These are phyloP conservation scores for Naganishia albida DNA, from an alignment of 1,284 basidiomycete genomes.

Conservation along the genomic window DNA sequence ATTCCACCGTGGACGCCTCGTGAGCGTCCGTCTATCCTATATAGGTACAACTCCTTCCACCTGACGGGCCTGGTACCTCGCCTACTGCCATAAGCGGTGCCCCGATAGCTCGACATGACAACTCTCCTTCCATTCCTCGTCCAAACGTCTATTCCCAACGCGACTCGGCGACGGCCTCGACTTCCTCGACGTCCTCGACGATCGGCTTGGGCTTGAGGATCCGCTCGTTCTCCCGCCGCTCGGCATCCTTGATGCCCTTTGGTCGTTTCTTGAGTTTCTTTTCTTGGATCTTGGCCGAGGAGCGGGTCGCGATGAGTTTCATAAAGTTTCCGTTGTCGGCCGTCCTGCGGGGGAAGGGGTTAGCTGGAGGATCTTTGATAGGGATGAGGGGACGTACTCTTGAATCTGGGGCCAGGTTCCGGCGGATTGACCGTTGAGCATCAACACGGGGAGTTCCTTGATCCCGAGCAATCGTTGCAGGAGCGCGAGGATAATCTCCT, in stretches of 20 bases:
- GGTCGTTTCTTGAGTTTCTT: constrained; percentile 45
- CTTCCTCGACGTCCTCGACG: too few relatives aligned
- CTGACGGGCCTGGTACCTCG: too few relatives aligned
- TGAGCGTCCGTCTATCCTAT: too few relatives aligned
- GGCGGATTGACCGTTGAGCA: constrained; percentile 67
- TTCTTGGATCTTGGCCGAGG: constrained; percentile 59
- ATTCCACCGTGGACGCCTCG: too few relatives aligned
- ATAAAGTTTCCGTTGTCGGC: constrained; percentile 25
- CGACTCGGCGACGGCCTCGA: too few relatives aligned
- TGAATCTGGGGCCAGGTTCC: constrained; percentile 63
- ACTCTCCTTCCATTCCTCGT: too few relatives aligned
- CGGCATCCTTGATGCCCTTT: constrained; percentile 43
- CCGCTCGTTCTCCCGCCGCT: constrained; percentile 42
- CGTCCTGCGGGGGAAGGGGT: neutral
- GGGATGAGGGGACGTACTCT: constrained; percentile 8
- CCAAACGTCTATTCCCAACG: too few relatives aligned
- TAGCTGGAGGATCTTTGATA: neutral
- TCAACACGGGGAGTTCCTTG: constrained; percentile 66
- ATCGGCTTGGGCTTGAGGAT: constrained; percentile 41
- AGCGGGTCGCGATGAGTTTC: constrained; percentile 13
- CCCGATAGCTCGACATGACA: too few relatives aligned
- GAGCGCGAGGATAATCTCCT: constrained; percentile 56
- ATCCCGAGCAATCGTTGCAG: constrained; percentile 62
- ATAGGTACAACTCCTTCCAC: too few relatives aligned
- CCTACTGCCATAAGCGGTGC: too few relatives aligned